phyloP scores from a whole-genome alignment of 495 filamentous ascomycete genomes.

The Podospora conica region DNA sequence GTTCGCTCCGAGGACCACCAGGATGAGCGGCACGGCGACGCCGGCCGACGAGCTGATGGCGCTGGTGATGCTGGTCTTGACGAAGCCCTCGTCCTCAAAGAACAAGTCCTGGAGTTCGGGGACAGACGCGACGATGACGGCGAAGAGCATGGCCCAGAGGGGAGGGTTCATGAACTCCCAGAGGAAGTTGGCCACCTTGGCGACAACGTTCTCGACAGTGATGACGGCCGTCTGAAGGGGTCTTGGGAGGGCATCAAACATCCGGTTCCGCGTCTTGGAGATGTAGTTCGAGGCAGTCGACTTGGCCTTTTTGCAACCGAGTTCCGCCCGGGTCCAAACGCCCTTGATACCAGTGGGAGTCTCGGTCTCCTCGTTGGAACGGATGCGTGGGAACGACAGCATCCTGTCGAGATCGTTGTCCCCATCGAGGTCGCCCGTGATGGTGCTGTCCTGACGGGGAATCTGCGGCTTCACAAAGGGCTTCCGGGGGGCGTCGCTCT shows the following conservation, averaged over 20 bases:
- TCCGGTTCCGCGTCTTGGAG: constrained; percentile 19
- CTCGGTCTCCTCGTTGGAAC: constrained; percentile 27
- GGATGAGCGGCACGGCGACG: constrained; percentile 89
- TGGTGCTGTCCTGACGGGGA: constrained; percentile 9
- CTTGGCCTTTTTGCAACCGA: constrained; percentile 14
- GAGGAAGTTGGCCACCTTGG: constrained; percentile 56
- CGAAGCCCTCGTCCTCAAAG: constrained; percentile 82
- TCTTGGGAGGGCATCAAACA: constrained; percentile 46
- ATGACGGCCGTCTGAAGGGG: constrained; percentile 51
- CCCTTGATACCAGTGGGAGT: constrained; percentile 30
- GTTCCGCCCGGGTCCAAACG: constrained; percentile 20
- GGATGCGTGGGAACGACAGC: constrained; percentile 41
- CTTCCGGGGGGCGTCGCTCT: constrained; percentile 18
- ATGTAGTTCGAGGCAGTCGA: constrained; percentile 35
- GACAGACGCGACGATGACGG: constrained; percentile 86
- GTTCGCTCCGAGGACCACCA: constrained; percentile 95
- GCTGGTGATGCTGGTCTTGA: constrained; percentile 86
- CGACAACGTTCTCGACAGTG: constrained; percentile 32
- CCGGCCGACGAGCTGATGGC: constrained; percentile 79
- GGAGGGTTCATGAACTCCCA: constrained; percentile 98
- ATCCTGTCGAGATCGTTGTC: constrained; percentile 30
- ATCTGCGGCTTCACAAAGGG: constrained; percentile 18
- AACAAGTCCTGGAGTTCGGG: constrained; percentile 77
- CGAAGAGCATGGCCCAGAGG: constrained; percentile 89
- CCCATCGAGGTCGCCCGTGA: constrained; percentile 9